A percentile compares a stretch with the other conserved stretches of the same genome.
Evolutionary conservation across 306 rosid species (phyloP).

Genomic region (Quercus engelmannii): DNA sequence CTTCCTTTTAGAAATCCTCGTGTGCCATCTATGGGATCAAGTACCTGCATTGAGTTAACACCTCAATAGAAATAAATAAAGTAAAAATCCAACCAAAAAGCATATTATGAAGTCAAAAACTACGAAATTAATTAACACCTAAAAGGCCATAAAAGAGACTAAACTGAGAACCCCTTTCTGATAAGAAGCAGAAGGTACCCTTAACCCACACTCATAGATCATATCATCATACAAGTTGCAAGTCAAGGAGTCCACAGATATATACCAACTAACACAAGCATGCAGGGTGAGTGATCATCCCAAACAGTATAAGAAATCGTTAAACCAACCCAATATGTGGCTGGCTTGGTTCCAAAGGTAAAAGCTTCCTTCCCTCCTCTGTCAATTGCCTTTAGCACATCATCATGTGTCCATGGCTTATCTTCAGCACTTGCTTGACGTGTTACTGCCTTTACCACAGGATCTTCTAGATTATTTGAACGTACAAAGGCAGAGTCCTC

Average conservation of each 20-base stretch:
- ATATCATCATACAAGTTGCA: background rate
- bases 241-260: background rate
- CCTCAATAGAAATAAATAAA: slow-evolving; percentile 12
- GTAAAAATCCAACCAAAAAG: slow-evolving; percentile 9
- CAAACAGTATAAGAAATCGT: slow-evolving; percentile 12
- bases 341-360: slow-evolving; percentile 62
- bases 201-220: background rate
- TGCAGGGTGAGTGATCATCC: slow-evolving; percentile 3
- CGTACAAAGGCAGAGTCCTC: slow-evolving; percentile 81
- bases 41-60: slow-evolving; percentile 54
- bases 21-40: slow-evolving; percentile 94
- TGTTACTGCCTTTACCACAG: slow-evolving; percentile 52
- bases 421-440: slow-evolving; percentile 34
- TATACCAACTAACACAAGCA: background rate
- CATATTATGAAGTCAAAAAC: slow-evolving; percentile 8
- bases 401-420: slow-evolving; percentile 47
- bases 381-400: slow-evolving; percentile 74
- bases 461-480: slow-evolving; percentile 51
- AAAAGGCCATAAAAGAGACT: background rate
- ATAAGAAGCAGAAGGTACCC: background rate
- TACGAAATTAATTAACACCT: background rate
- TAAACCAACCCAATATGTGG: slow-evolving; percentile 87
- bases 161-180: slow-evolving; percentile 7
- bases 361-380: slow-evolving; percentile 76
- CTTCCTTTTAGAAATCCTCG: slow-evolving; percentile 66